Evolutionary conservation across 2,329 filamentous ascomycete genomes (phyloP).

Genomic region (Aaosphaeria pasadenensis): DNA sequence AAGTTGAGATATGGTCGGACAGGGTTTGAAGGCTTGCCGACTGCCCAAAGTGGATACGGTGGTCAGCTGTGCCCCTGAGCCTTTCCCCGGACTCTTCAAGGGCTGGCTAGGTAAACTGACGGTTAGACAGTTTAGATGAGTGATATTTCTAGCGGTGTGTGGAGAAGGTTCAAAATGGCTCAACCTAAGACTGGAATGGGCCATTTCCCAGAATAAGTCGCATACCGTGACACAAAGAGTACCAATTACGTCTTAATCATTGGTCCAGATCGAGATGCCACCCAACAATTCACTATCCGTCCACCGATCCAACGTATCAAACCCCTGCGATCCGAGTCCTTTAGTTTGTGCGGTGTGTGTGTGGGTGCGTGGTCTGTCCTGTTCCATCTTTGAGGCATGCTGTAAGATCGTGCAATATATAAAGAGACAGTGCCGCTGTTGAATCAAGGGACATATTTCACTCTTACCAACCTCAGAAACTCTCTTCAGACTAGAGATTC

Average conservation of each 20-base stretch:
- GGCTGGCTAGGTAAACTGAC: slow-evolving; percentile 2
- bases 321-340: slow-evolving; percentile 24
- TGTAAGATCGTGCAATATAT: slow-evolving; percentile 22
- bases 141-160: slow-evolving; percentile 28
- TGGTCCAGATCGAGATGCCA: slow-evolving; percentile 30
- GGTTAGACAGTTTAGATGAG: background rate
- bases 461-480: too few relatives aligned
- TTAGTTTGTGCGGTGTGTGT: slow-evolving; percentile 28
- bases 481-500: too few relatives aligned
- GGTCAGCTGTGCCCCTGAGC: slow-evolving; percentile 23
- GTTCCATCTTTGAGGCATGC: background rate
- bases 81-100: slow-evolving; percentile 26
- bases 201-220: slow-evolving; percentile 21
- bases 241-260: slow-evolving; percentile 23
- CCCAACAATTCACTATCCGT: slow-evolving; percentile 15
- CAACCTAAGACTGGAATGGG: slow-evolving; percentile 22
- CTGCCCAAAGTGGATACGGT: slow-evolving; percentile 15
- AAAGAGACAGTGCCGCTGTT: background rate
- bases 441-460: background rate
- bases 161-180: slow-evolving; percentile 30
- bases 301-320: slow-evolving; percentile 22
- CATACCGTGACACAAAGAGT: slow-evolving; percentile 12
- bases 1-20: slow-evolving; percentile 3
- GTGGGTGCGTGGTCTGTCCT: background rate
- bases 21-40: slow-evolving; percentile 10